phyloP scores from a whole-genome alignment of 805 yeast genomes.

The Candida nonsorbophila region DNA sequence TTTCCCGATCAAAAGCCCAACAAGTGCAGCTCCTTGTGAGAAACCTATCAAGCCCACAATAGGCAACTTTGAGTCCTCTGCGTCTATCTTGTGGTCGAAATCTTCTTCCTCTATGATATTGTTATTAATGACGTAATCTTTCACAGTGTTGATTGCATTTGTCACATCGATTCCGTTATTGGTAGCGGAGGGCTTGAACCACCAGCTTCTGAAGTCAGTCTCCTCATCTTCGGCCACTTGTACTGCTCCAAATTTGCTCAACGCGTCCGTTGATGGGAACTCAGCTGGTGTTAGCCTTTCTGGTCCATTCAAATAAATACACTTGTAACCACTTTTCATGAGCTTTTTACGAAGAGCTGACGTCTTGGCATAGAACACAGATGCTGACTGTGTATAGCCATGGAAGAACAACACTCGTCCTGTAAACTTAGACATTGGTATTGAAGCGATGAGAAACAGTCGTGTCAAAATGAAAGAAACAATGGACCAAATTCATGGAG shows the following conservation, averaged over 20 bases:
- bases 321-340: slow-evolving; percentile 58
- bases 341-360: slow-evolving; percentile 82
- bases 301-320: slow-evolving; percentile 80
- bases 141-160: slow-evolving; percentile 44
- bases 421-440: slow-evolving; percentile 10
- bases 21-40: slow-evolving; percentile 91
- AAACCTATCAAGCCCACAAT: slow-evolving; percentile 87
- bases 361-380: slow-evolving; percentile 80
- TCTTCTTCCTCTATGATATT: slow-evolving; percentile 38
- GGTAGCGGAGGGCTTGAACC: slow-evolving; percentile 45
- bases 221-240: slow-evolving; percentile 27
- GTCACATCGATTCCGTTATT: slow-evolving; percentile 45
- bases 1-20: slow-evolving; percentile 61
- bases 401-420: slow-evolving; percentile 78
- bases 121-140: slow-evolving; percentile 49
- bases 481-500: neutral
- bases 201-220: slow-evolving; percentile 64
- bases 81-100: slow-evolving; percentile 13
- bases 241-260: slow-evolving; percentile 42
- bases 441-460: neutral
- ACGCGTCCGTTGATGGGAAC: slow-evolving; percentile 63
- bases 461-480: neutral
- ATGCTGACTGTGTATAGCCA: slow-evolving; percentile 84
- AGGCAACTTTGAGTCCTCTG: slow-evolving; percentile 39
- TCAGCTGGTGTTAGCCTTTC: slow-evolving; percentile 58